These are phyloP conservation scores for Senna tora DNA, from an alignment of 306 rosid species.

Conservation along the genomic window DNA sequence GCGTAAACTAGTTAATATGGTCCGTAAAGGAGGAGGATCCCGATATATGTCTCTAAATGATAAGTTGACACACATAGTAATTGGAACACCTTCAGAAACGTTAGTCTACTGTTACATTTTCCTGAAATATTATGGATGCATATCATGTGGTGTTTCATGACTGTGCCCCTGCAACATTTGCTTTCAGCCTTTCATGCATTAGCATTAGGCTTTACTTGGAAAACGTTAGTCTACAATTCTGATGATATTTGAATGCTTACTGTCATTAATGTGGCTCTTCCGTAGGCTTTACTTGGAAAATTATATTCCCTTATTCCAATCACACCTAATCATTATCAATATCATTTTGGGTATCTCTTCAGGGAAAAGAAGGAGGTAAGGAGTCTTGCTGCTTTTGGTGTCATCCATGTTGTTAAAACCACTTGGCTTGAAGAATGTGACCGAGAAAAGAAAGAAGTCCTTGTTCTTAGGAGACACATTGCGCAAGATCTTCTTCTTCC, in stretches of 20 bases:
- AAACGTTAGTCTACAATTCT: background rate
- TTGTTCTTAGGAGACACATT: constrained; percentile 66
- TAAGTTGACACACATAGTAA: constrained; percentile 82
- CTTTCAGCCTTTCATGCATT: constrained; percentile 14
- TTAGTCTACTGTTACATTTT: constrained; percentile 42
- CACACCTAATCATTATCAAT: constrained; percentile 16
- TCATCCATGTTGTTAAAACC: constrained; percentile 71
- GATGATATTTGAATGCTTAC: constrained; percentile 25
- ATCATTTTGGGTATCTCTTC: constrained; percentile 39
- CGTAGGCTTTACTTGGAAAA: constrained; percentile 18
- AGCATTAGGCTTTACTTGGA: background rate
- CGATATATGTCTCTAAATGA: constrained; percentile 74
- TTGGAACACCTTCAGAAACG: constrained; percentile 85
- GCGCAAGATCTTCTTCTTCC: constrained; percentile 77
- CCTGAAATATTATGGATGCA: constrained; percentile 26
- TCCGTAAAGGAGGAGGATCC: constrained; percentile 91
- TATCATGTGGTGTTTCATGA: constrained; percentile 24
- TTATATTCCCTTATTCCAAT: background rate
- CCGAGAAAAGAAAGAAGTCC: constrained; percentile 69
- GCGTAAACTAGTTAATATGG: constrained; percentile 84
- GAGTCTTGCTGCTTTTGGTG: constrained; percentile 77
- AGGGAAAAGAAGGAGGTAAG: constrained; percentile 89
- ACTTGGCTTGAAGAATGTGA: constrained; percentile 94
- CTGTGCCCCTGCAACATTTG: background rate
- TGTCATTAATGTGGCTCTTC: constrained; percentile 30